A percentile compares a stretch with the other conserved stretches of the same genome.
These are phyloP conservation scores for Domatiomyces catenatus DNA, from an alignment of 2,329 filamentous ascomycete species.

Conservation along the genomic window DNA sequence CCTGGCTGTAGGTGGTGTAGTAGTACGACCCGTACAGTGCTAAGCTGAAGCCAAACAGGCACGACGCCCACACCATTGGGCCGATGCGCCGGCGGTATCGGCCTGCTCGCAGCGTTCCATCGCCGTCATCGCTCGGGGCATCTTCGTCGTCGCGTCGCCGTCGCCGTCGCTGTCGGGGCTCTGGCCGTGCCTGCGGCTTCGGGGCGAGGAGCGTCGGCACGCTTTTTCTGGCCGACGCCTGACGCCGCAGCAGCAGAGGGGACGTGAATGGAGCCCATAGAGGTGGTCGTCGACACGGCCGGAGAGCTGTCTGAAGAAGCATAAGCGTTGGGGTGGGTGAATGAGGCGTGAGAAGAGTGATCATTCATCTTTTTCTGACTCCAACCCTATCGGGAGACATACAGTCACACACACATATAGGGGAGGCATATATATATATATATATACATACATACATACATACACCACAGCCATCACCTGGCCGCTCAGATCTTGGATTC, in stretches of 20 bases:
- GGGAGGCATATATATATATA: no score
- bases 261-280: neutral
- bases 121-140: neutral
- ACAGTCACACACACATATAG: no score
- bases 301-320: neutral
- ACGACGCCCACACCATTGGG: slow-evolving; percentile 22
- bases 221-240: neutral
- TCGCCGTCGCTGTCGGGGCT: neutral
- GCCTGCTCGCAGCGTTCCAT: neutral
- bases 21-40: slow-evolving; percentile 30
- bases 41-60: slow-evolving; percentile 25
- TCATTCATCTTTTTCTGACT: no score
- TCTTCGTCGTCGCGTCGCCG: neutral
- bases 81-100: neutral
- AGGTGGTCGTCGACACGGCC: neutral
- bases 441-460: no score
- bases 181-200: no score
- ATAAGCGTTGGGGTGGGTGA: neutral
- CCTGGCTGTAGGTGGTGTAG: slow-evolving; percentile 28
- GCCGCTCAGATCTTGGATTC: neutral
- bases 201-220: no score
- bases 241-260: neutral
- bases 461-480: no score
- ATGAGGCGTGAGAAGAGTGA: neutral
- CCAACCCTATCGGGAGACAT: no score